Evolutionary conservation across 2,329 filamentous ascomycete genomes (phyloP), one percentile per base, ranked within the genome.

Genomic region (Fusarium humuli): DNA sequence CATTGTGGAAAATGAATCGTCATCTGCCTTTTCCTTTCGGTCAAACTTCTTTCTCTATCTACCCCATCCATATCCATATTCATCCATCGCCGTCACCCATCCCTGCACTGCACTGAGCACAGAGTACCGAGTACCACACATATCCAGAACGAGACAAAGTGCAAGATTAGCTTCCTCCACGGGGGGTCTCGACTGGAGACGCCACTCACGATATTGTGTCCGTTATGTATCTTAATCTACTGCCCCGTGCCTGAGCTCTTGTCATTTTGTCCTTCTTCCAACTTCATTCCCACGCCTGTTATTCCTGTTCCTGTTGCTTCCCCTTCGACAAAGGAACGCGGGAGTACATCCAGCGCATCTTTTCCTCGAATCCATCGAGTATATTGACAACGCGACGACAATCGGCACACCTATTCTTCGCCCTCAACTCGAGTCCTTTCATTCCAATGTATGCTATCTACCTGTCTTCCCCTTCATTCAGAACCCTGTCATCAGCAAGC

Each of bases 141-240:
- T 54, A 34, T 65, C 68, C 65, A 53, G 56, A 69, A 69, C 50
- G 50, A 69, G 66, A 58, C 68, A 68, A 71, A 65, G 59, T 56
- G 54, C 44, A 67, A 56, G 48, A 55, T 54, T 71, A 70, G 67
- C 67, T 69, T 69, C 67, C 50, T 53, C 42, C 22, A 42, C 53
- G 57, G 57, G 49, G 61, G 61, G 22, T 25, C 49, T 53, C 11
- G 49, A 41, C 34, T 53, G 40, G 57, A 34, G 45, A 29, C 67
- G 67, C 68, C 68, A 70, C 59, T 71, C 64, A 71, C 68, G 68
- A 69, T 68, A 60, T 56, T 46, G 29, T 47, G 49, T 30, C 27
- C 49, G 20, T 47, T 37, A 30, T 20, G 30, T 32, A 47, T n/a
- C 40, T 37, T 42, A 53, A 53, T 53, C 32, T 37, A 41, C 30